Conservation (phyloP, 345 rosid genomes). For the Eucalyptus tenuipes region DNA sequence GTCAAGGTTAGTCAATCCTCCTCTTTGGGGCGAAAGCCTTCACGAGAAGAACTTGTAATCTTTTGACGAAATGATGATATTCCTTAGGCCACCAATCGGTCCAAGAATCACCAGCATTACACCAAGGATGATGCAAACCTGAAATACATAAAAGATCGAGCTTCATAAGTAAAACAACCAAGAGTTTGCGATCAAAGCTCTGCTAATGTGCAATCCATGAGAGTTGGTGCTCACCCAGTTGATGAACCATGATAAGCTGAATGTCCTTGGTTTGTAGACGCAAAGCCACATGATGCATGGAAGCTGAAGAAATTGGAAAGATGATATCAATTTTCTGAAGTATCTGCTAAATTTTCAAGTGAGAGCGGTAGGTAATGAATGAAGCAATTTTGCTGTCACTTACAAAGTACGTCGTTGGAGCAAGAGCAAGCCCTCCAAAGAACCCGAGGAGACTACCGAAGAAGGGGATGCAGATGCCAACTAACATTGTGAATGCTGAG, state of each 20-base stretch:
- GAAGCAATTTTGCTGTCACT: not conserved
- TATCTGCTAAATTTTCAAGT: not conserved
- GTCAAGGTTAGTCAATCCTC: not conserved
- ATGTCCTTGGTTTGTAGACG: conserved; percentile 56
- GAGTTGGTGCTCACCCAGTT: conserved; percentile 48
- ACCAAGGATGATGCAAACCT: conserved; percentile 63
- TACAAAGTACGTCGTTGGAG: conserved; percentile 75
- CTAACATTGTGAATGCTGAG: conserved; percentile 62
- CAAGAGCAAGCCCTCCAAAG: conserved; percentile 86
- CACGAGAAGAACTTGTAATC: conserved; percentile 40
- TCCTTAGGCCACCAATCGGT: conserved; percentile 65
- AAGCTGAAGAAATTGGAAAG: conserved; percentile 20
- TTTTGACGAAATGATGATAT: conserved; percentile 38
- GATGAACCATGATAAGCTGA: conserved; percentile 40
- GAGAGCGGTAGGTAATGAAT: not conserved
- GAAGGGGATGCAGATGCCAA: conserved; percentile 58
- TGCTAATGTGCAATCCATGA: no score
- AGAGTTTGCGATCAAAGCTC: not conserved
- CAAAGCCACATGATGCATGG: conserved; percentile 75
- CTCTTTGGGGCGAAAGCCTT: not conserved
- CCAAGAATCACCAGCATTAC: conserved; percentile 30
- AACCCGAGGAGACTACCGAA: conserved; percentile 74
- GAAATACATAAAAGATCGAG: not conserved
- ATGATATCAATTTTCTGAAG: not conserved
- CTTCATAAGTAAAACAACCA: not conserved